Conservation (phyloP, 306 rosid species). For the Betula pendula region DNA sequence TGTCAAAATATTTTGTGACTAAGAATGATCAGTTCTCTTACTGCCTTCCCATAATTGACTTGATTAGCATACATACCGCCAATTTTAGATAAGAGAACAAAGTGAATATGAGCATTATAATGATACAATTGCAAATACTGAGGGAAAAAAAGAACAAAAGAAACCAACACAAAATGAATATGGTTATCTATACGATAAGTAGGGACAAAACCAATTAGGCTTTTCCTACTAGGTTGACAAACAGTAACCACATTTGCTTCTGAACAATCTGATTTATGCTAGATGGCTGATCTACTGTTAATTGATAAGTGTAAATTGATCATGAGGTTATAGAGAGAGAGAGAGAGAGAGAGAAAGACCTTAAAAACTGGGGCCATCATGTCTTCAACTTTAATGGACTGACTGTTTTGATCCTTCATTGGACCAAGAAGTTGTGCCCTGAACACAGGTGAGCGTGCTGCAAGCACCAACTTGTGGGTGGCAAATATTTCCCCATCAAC, state of each 20-base stretch:
- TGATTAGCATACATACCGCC: background rate
- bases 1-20: background rate
- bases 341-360: constrained; percentile 36
- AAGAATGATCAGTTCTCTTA: background rate
- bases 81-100: background rate
- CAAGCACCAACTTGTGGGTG: constrained; percentile 63
- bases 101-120: background rate
- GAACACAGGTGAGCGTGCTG: constrained; percentile 67
- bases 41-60: background rate
- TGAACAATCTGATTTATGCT: background rate
- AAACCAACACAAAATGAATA: background rate
- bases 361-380: constrained; percentile 56
- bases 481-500: constrained; percentile 56
- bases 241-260: constrained; percentile 1
- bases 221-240: background rate
- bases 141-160: background rate
- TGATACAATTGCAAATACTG: background rate
- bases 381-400: constrained; percentile 55
- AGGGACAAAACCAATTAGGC: background rate
- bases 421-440: constrained; percentile 70
- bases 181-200: background rate
- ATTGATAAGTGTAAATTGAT: background rate
- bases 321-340: background rate
- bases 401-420: constrained; percentile 50
- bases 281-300: background rate